Evolutionary conservation across 179 eudicot species (phyloP), one percentile per base, ranked within the genome.

Genomic region (Heliamphora pulchella): DNA sequence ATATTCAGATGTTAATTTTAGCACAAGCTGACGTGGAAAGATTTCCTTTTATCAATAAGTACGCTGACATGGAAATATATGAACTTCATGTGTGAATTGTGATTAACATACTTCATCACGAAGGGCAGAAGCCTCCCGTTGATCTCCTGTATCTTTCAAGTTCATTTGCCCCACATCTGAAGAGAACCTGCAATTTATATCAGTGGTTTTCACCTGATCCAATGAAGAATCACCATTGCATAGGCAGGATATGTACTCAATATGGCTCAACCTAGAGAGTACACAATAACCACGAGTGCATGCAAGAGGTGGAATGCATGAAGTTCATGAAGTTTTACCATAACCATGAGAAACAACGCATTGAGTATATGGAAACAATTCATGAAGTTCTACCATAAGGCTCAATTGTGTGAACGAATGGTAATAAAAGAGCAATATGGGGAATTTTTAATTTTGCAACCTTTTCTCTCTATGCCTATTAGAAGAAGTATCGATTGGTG

Each of bases 71-170:
- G 55, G 43, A 53, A 63, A 79, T 20, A 39, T 41, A 69, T 8
- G 57, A 76, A 78, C 48, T 65, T 14, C 31, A 65, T 14, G 1
- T 9, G 31, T 46, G 13, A n/a, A n/a, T n/a, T n/a, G n/a, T 63
- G 78, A 54, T 44, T 57, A 58, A 74, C 88, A 57, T 88, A 93
- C 98, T 88, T 94, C 97, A 82, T 94, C 98, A 41, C 85, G 91
- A 81, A 94, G 89, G 13, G 92, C 91, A 80, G 98, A 94, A 69
- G 98, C 88, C 65, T 88, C 96, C 63, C 86, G 89, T 76, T 86
- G 93, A 85, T 88, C 87, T 76, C 88, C 90, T 41, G 74, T 78
- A 81, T 81, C 86, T 81, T 89, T 93, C 73, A 77, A 55, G 78
- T 87, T 87, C 70, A 71, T 82, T 84, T 83, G 87, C 53, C 84